Evolutionary conservation across 78 protist genomes (phyloP), one percentile per base, ranked within the genome.

Genomic region (Speleostelium caveatum): DNA sequence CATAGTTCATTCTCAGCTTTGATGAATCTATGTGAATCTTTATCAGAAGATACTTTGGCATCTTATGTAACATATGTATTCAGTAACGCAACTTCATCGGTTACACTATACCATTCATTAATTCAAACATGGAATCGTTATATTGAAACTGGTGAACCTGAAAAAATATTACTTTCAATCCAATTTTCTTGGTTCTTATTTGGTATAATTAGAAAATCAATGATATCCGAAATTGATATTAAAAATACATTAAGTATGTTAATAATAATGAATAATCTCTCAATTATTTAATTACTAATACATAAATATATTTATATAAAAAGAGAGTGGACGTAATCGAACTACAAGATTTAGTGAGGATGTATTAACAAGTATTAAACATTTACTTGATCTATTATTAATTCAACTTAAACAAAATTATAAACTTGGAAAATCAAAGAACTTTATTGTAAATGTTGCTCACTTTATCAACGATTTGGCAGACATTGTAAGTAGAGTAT

Each of bases 131-230:
- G 89, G 89, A 80, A 66, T 61, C 65, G 51, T 16, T 30, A 67
- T 4, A 30, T 80, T 7, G 89, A 80, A 36, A 49, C 68, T 22
- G 19, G 33, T 33, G 66, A 49, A 7, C 58, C 17, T 65, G 61
- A 42, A 32, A 32, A 45, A 41, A 35, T 60, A 2, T 14, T 39
- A 2, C 41, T 80, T 3, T 72, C 83, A 39, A 24, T 88, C 4
- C 87, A 90, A 22, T 79, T 78, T 62, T 63, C 94, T 6, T 90
- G 94, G 94, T 77, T 90, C 79, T 26, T 90, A 28, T 77, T 90
- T 51, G 80, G 68, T 17, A 35, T 90, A 7, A 77, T 79, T 19
- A n/a, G 33, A 24, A 90, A 90, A 69, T 78, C 89, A 41, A 90
- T 90, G 94, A 73, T 90, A 5, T 3, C 74, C 0, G 75, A 74